These are phyloP conservation scores for Xylaria flabelliformis DNA, from an alignment of 495 filamentous ascomycete genomes.

Conservation along the genomic window DNA sequence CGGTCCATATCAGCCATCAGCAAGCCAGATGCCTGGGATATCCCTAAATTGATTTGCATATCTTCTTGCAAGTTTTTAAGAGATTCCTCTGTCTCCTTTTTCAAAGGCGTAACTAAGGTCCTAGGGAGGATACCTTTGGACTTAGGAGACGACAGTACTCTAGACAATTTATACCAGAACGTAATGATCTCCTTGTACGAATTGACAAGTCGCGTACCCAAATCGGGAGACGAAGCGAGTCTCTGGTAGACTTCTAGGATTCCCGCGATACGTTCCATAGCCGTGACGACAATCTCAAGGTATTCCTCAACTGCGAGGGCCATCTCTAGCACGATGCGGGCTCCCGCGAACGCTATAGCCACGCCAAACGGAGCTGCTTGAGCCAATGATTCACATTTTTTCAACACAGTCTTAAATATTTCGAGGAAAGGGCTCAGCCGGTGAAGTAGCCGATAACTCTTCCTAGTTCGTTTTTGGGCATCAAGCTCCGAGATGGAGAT, in stretches of 20 bases:
- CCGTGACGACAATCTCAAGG: slow-evolving; percentile 24
- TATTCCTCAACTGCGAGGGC: slow-evolving; percentile 27
- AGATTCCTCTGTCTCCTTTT: slow-evolving; percentile 24
- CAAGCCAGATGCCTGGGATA: slow-evolving; percentile 20
- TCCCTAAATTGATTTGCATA: slow-evolving; percentile 25
- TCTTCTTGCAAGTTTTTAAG: slow-evolving; percentile 28
- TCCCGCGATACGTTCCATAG: slow-evolving; percentile 22
- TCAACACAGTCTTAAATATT: slow-evolving; percentile 11
- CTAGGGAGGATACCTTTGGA: slow-evolving; percentile 12
- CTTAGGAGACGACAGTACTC: slow-evolving; percentile 25
- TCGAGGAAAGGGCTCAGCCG: slow-evolving; percentile 24
- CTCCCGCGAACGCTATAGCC: slow-evolving; percentile 21
- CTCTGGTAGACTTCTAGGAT: slow-evolving; percentile 24
- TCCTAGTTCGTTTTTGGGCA: not conserved
- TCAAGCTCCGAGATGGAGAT: slow-evolving; percentile 6
- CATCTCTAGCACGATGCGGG: slow-evolving; percentile 27
- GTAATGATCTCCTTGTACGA: slow-evolving; percentile 27
- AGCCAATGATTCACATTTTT: slow-evolving; percentile 24
- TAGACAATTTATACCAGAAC: slow-evolving; percentile 28
- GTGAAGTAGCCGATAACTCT: slow-evolving; percentile 17
- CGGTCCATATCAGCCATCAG: slow-evolving; percentile 24
- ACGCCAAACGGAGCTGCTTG: slow-evolving; percentile 27
- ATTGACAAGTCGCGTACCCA: slow-evolving; percentile 20
- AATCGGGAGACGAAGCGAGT: slow-evolving; percentile 16
- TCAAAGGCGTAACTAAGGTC: slow-evolving; percentile 17